phyloP scores from a whole-genome alignment of 345 rosid genomes.

The Punica granatum region DNA sequence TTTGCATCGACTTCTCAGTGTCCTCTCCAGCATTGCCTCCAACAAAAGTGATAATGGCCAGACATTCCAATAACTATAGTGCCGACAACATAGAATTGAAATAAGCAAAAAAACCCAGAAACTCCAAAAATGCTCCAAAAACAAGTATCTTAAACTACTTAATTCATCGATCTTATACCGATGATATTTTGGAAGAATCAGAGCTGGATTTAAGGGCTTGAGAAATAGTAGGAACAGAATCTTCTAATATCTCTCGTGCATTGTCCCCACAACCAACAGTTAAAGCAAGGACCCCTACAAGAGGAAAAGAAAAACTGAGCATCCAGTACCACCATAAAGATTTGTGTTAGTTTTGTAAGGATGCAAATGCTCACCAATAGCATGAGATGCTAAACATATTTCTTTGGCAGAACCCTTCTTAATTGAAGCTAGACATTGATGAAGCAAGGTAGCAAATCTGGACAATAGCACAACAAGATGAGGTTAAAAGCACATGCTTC shows the following conservation, averaged over 20 bases:
- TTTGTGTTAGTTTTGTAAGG: not conserved
- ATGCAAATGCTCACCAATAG: slow-evolving; percentile 44
- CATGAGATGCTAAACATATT: slow-evolving; percentile 60
- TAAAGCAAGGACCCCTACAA: slow-evolving; percentile 69
- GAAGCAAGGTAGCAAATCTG: slow-evolving; percentile 83
- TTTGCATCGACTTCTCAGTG: slow-evolving; percentile 76
- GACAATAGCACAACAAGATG: not conserved
- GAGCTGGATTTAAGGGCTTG: slow-evolving; percentile 62
- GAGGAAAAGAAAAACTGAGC: not conserved
- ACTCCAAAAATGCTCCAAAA: too few relatives aligned
- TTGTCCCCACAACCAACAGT: slow-evolving; percentile 65
- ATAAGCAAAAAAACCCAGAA: not conserved
- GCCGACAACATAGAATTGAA: not conserved
- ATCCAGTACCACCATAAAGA: not conserved
- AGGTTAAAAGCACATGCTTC: not conserved
- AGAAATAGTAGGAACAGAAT: slow-evolving; percentile 48
- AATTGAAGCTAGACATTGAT: slow-evolving; percentile 54
- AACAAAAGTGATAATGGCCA: slow-evolving; percentile 78
- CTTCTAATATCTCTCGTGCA: slow-evolving; percentile 60
- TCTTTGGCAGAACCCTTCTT: slow-evolving; percentile 75
- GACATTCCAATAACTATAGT: slow-evolving; percentile 63
- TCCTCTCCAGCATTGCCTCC: slow-evolving; percentile 61
- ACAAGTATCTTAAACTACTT: not conserved
- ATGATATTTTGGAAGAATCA: slow-evolving; percentile 38
- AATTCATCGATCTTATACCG: slow-evolving; percentile 28